Evolutionary conservation across 768 basidiomycete genomes (phyloP).

Genomic region (Cystofilobasidium bisporidii): DNA sequence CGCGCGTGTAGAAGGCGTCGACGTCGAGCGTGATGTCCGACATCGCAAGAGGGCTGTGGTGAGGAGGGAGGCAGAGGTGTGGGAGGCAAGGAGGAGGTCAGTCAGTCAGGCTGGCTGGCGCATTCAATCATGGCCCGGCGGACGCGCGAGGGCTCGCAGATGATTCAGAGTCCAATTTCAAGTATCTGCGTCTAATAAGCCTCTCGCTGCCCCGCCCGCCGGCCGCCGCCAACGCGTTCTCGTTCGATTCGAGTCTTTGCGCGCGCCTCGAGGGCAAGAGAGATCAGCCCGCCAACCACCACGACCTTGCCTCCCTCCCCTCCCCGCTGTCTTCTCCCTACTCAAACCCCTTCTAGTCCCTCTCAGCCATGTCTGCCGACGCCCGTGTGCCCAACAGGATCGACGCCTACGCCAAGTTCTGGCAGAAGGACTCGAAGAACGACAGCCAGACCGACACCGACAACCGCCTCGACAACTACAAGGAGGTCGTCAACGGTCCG

Average conservation of each 20-base stretch:
- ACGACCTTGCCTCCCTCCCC: conserved; percentile 56
- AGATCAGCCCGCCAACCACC: too few relatives aligned
- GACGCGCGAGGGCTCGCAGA: too few relatives aligned
- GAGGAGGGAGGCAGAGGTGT: too few relatives aligned
- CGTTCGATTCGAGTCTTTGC: too few relatives aligned
- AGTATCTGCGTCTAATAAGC: too few relatives aligned
- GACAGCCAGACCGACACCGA: conserved; percentile 60
- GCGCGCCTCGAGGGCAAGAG: too few relatives aligned
- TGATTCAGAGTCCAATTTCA: too few relatives aligned
- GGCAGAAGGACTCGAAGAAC: conserved; percentile 69
- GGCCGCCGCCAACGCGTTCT: too few relatives aligned
- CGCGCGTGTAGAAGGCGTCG: conserved; percentile 35
- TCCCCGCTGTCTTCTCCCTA: background rate
- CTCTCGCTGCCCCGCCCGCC: too few relatives aligned
- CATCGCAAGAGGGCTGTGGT: too few relatives aligned
- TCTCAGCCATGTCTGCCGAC: conserved; percentile 28
- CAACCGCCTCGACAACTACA: conserved; percentile 69
- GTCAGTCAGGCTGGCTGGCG: too few relatives aligned
- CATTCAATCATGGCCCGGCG: too few relatives aligned
- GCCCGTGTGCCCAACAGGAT: conserved; percentile 26
- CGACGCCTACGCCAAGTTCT: conserved; percentile 66
- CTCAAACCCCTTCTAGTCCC: background rate
- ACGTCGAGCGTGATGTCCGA: conserved; percentile 38
- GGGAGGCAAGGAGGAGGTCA: background rate
- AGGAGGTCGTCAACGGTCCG: conserved; percentile 86